Base-by-base conservation (phyloP, 129 eudicot species). In the Tagetes erecta region DNA sequence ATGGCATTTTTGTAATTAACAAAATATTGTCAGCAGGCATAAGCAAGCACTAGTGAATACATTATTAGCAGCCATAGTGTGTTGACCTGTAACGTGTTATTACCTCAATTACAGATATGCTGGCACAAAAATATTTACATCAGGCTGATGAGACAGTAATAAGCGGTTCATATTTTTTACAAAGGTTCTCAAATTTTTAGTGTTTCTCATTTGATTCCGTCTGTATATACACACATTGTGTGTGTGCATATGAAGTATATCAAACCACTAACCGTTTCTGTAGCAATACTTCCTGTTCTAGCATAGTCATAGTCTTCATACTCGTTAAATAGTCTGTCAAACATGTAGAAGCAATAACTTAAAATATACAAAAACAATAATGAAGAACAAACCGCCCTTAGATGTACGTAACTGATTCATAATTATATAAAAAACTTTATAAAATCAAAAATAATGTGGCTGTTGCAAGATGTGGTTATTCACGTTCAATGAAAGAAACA, bases 231-330 rank as follows among this genome's bases (percentile, higher is more conserved):
- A 20, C 27, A 20, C 27, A 20, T 20, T 20, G 42, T 64, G n/a
- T 27, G 9, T 12, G 59, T 51, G 35, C 2, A 36, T 10, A 6
- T 36, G n/a, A 7, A 50, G 36, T 70, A n/a, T 10, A 71, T 39
- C 0, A 41, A 55, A 72, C 75, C 34, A 62, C 63, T 51, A 46
- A 89, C 98, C 88, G 77, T 84, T 77, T 92, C 94, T 73, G 89
- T 78, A 40, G 98, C 94, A 68, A 58, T 31, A 72, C 81, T 87
- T 57, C 98, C 98, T 5, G 98, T 89, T 85, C 98, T 92, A 36
- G 98, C 96, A 82, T 83, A 89, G 77, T 89, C 98, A 64, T 81
- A 77, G 36, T 85, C 96, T 85, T 89, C 96, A 68, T 83, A 87
- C 40, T 89, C 86, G 4, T 56, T 73, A 76, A 89, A 92, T 66